A percentile compares a stretch with the other conserved stretches of the same genome.
These are phyloP conservation scores for Tolypocladium endophyticum DNA, from an alignment of 2,329 filamentous ascomycete genomes.

Conservation along the genomic window DNA sequence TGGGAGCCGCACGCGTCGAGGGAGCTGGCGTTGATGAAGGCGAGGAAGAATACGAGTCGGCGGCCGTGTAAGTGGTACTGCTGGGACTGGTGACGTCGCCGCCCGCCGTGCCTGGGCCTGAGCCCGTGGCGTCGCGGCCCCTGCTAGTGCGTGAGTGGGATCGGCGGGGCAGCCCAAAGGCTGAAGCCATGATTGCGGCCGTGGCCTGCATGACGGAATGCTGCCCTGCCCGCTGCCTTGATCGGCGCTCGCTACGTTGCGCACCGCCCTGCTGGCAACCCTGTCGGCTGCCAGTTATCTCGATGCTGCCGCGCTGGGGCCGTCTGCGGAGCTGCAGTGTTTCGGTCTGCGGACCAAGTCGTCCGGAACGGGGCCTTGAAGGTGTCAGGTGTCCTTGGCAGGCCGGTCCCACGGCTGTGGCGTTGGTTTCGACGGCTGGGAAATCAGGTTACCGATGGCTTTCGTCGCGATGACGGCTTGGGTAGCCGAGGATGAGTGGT, in stretches of 20 bases:
- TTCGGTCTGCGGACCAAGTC: background rate
- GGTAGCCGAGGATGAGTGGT: too few species aligned
- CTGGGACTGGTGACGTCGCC: background rate
- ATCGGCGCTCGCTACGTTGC: background rate
- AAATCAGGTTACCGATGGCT: background rate
- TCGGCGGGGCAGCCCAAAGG: constrained; percentile 21
- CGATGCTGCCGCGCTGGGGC: too few species aligned
- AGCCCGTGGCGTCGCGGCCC: constrained; percentile 2
- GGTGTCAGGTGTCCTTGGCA: background rate
- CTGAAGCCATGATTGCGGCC: constrained; percentile 19
- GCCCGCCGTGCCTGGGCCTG: background rate
- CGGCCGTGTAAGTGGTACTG: background rate
- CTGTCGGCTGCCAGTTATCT: background rate
- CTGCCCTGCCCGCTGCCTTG: background rate
- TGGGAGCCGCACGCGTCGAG: background rate
- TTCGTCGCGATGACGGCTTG: background rate
- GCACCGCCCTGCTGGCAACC: background rate
- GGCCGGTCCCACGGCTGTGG: background rate
- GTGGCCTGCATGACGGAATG: constrained; percentile 15
- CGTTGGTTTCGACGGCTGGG: background rate
- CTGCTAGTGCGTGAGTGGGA: constrained; percentile 9
- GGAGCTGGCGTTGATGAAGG: constrained; percentile 1
- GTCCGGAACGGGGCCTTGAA: too few species aligned
- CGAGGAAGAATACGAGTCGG: background rate
- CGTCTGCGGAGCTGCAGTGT: background rate